A percentile compares a stretch with the other conserved stretches of the same genome.
Conservation (phyloP, 495 filamentous ascomycete genomes). For the Aspergillus carlsbadensis region DNA sequence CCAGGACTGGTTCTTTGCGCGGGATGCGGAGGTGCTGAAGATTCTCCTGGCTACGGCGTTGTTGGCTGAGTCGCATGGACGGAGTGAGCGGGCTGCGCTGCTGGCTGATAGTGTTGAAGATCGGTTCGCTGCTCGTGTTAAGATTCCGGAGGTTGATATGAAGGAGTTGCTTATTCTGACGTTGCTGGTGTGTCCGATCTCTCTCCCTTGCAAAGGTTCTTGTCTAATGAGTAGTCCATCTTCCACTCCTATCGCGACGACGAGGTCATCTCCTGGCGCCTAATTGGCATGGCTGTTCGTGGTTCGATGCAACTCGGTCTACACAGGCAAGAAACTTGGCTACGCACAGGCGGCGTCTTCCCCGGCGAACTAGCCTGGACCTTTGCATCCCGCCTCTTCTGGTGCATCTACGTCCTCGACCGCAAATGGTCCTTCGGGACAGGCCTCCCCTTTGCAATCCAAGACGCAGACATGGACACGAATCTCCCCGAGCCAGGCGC, state of each 20-base stretch:
- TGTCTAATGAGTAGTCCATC: constrained; percentile 53
- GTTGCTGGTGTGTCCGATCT: constrained; percentile 50
- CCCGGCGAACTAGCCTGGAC: constrained; percentile 59
- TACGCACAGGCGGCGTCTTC: constrained; percentile 52
- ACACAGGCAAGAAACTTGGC: constrained; percentile 70
- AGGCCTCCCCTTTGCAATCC: constrained; percentile 73
- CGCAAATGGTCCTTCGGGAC: constrained; percentile 79
- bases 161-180: constrained; percentile 69
- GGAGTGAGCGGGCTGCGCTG: constrained; percentile 66
- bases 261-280: constrained; percentile 74
- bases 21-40: constrained; percentile 71
- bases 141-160: constrained; percentile 61
- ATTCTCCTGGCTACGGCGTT: constrained; percentile 72
- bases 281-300: constrained; percentile 68
- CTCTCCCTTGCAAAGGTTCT: background rate
- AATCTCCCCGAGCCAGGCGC: constrained; percentile 63
- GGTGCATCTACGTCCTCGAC: constrained; percentile 82
- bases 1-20: constrained; percentile 57
- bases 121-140: constrained; percentile 62
- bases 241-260: constrained; percentile 81
- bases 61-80: constrained; percentile 68
- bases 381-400: constrained; percentile 69
- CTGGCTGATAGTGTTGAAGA: constrained; percentile 71
- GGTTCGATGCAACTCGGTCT: constrained; percentile 76
- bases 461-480: constrained; percentile 80